Evolutionary conservation across 2,329 filamentous ascomycete species (phyloP), one percentile per base, ranked within the genome.

Genomic region (Hypoxylon sp.): DNA sequence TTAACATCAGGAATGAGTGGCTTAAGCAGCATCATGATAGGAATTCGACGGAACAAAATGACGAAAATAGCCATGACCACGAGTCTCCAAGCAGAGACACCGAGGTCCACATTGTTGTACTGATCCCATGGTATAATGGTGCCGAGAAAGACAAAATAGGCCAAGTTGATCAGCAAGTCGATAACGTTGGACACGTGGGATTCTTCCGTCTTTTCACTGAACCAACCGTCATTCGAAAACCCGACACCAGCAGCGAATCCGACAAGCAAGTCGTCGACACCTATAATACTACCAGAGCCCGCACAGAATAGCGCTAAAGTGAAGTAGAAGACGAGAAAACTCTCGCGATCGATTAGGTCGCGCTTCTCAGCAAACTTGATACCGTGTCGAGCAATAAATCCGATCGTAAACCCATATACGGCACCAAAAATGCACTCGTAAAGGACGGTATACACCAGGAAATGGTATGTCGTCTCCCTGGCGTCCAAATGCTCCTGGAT

Each of bases 131-230:
- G 95, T 65, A 99, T 95, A 77, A 99, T 97, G 56, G 95, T 93
- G 55, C 95, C 95, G 68, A 99, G 91, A 77, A 95, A 99, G 71
- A 99, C 95, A 77, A 99, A 99, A 79, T 98, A 99, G 2, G 94
- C 87, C 88, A 99, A 86, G 79, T 99, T 99, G 81, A 99, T 89
- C 64, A 99, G 82, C 76, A 99, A 79, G 82, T 99, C 95, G 74
- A 99, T 99, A 76, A 99, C 95, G 87, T 99, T 98, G 77, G 94
- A 98, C 8, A 99, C 95, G 76, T 98, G 95, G 0, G 95, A 94
- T 78, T 99, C 95, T 76, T 99, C 95, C 0, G 95, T 99, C 83
- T 97, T 97, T 74, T 97, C 92, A 15, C 92, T 91, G 73, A 99
- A 99, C 95, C 95, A 99, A 69, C 95, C 95, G 75, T 99, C 95